These are phyloP conservation scores for Cryptococcus maquisensis DNA, from an alignment of 1,284 basidiomycete genomes.

Conservation along the genomic window DNA sequence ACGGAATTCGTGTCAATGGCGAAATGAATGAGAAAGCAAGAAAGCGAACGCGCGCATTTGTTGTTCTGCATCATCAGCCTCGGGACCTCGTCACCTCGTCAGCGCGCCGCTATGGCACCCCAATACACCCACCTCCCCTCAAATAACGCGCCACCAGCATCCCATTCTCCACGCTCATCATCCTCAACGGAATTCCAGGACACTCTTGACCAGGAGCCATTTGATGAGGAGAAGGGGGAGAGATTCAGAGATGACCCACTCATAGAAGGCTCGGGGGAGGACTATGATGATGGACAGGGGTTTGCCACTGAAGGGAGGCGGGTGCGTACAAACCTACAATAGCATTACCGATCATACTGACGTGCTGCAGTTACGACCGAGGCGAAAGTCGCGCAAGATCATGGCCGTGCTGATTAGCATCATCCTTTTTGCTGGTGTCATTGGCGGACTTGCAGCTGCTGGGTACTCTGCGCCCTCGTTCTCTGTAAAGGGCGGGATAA, in stretches of 20 bases:
- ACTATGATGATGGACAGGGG: constrained; percentile 23
- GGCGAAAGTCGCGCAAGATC: constrained; percentile 39
- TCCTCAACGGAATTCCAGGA: constrained; percentile 33
- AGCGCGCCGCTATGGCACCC: constrained; percentile 8
- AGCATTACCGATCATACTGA: background rate
- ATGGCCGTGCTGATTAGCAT: constrained; percentile 40
- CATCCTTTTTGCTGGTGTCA: constrained; percentile 30
- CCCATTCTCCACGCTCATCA: constrained; percentile 14
- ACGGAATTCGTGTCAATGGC: background rate
- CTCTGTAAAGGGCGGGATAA: constrained; percentile 53
- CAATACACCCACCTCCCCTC: constrained; percentile 7
- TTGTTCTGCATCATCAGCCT: background rate
- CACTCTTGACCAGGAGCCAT: constrained; percentile 39
- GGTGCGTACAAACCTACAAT: constrained; percentile 13
- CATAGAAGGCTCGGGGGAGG: constrained; percentile 24
- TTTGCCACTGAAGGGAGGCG: constrained; percentile 30
- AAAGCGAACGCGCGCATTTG: background rate
- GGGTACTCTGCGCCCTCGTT: constrained; percentile 41
- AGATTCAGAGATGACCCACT: constrained; percentile 33
- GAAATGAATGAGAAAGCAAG: background rate
- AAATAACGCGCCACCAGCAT: background rate
- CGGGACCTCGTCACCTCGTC: too few species aligned
- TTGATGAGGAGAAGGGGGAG: constrained; percentile 35
- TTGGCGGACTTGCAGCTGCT: constrained; percentile 42
- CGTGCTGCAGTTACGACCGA: constrained; percentile 24